phyloP scores from a whole-genome alignment of 2,329 filamentous ascomycete species.

The Sporothrix pallida region DNA sequence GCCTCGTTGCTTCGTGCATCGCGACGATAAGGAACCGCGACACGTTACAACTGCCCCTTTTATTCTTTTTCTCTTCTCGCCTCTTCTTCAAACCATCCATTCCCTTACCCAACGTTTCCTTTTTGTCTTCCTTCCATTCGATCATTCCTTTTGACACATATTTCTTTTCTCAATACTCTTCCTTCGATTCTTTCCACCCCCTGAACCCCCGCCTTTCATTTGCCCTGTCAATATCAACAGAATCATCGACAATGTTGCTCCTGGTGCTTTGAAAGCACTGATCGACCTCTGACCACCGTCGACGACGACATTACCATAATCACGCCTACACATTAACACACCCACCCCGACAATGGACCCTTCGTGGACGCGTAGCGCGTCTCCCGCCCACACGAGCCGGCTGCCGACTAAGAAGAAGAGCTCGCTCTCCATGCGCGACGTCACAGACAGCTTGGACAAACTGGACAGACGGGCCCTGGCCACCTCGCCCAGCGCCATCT shows the following conservation, averaged over 20 bases:
- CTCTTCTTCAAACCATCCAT: too few species aligned
- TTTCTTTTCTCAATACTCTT: neutral
- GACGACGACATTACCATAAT: neutral
- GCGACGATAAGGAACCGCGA: neutral
- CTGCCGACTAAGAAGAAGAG: constrained; percentile 34
- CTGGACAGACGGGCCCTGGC: constrained; percentile 5
- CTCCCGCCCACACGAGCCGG: constrained; percentile 24
- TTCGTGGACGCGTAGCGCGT: constrained; percentile 23
- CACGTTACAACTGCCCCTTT: neutral
- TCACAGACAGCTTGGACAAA: constrained; percentile 29
- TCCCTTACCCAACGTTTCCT: too few species aligned
- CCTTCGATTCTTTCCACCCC: neutral
- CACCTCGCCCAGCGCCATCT: constrained; percentile 31
- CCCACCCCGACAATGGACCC: neutral
- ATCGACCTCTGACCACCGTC: neutral
- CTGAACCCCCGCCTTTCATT: neutral
- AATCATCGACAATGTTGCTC: constrained; percentile 27
- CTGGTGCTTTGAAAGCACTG: constrained; percentile 9
- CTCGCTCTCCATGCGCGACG: constrained; percentile 33
- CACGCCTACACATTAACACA: neutral
- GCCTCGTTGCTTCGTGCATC: neutral
- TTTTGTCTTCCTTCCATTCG: neutral
- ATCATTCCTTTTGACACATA: too few species aligned
- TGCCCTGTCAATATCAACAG: neutral
- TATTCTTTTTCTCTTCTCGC: constrained; percentile 20